A percentile compares a stretch with the other conserved stretches of the same genome.
These are phyloP conservation scores for Aspergillus neoniger DNA, from an alignment of 2,329 filamentous ascomycete species.

Conservation along the genomic window DNA sequence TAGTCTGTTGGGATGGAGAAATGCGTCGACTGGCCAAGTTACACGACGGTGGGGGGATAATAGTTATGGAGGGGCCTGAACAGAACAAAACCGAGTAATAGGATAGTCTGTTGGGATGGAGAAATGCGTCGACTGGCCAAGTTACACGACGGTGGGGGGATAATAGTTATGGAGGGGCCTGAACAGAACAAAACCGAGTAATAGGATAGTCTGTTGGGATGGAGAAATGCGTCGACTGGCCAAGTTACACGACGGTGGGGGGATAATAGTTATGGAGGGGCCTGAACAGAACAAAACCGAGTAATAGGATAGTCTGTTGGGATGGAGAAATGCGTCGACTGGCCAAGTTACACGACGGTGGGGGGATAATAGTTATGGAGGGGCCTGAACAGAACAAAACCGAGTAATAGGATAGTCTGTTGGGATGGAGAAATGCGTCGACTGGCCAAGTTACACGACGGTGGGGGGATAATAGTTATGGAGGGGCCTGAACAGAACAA, in stretches of 20 bases:
- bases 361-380: neutral
- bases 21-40: neutral
- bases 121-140: neutral
- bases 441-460: neutral
- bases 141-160: neutral
- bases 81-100: neutral
- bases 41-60: neutral
- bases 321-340: neutral
- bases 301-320: neutral
- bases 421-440: neutral
- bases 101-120: no score
- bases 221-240: neutral
- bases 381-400: neutral
- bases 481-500: neutral
- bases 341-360: neutral
- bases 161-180: neutral
- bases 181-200: neutral
- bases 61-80: neutral
- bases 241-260: neutral
- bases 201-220: neutral
- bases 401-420: neutral
- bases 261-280: neutral
- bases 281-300: neutral
- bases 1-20: no score
- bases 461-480: neutral